Conservation (phyloP, 148 eudicot species). For the Rhododendron vialii region DNA sequence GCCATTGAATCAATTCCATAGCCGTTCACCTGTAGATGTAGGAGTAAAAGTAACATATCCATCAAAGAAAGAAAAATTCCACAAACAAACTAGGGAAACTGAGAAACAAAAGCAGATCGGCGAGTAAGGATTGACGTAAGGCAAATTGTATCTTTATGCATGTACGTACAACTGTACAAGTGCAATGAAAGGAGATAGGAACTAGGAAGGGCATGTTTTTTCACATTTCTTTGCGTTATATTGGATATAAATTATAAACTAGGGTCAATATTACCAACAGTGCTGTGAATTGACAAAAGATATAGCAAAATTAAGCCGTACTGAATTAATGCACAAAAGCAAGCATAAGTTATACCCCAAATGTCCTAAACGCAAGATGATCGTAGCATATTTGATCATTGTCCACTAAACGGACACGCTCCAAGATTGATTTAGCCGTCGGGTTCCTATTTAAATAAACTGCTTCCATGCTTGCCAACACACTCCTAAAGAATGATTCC, state of each 20-base stretch:
- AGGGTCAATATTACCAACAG: not conserved
- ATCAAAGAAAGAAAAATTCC: not conserved
- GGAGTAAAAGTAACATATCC: not conserved
- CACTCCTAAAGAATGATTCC: conserved; percentile 79
- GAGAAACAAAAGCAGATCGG: not conserved
- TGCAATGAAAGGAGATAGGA: not conserved
- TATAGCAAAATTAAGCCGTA: not conserved
- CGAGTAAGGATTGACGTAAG: not conserved
- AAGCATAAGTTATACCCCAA: conserved; percentile 57
- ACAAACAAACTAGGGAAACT: not conserved
- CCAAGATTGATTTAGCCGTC: conserved; percentile 79
- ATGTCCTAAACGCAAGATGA: conserved; percentile 91
- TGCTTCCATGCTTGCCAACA: conserved; percentile 63
- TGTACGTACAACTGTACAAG: not conserved
- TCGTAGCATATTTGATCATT: conserved; percentile 67
- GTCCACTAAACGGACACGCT: conserved; percentile 66
- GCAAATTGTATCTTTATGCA: not conserved
- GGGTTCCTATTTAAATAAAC: conserved; percentile 82
- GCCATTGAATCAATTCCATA: conserved; percentile 92
- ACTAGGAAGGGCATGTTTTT: not conserved
- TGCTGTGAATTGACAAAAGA: not conserved
- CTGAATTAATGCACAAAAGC: not conserved
- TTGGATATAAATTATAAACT: not conserved
- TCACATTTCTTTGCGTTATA: not conserved
- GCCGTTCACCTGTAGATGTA: conserved; percentile 53